Conservation (phyloP, 2,329 filamentous ascomycete species). For the Hypocrella siamensis region DNA sequence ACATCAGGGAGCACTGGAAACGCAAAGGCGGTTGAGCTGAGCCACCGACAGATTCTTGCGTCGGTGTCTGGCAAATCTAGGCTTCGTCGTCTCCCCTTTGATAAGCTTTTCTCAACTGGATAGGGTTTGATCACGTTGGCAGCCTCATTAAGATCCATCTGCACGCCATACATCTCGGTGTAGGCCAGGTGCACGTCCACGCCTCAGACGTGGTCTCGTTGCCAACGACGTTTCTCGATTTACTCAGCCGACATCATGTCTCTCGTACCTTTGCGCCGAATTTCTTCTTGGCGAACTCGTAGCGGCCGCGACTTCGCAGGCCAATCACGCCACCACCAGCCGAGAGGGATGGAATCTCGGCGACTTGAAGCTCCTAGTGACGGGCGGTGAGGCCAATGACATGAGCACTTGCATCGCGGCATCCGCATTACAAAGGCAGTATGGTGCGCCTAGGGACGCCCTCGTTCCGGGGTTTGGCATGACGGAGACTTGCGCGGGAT, state of each 20-base stretch:
- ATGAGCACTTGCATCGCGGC: constrained; percentile 14
- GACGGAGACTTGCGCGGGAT: constrained; percentile 37
- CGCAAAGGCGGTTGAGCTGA: constrained; percentile 31
- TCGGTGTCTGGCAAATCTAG: constrained; percentile 23
- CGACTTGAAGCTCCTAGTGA: constrained; percentile 16
- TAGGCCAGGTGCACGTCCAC: constrained; percentile 28
- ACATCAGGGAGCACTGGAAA: constrained; percentile 36
- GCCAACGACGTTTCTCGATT: constrained; percentile 22
- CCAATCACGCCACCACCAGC: background rate
- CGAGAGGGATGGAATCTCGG: constrained; percentile 7
- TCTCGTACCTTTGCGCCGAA: constrained; percentile 27
- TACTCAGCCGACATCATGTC: constrained; percentile 23
- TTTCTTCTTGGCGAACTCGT: constrained; percentile 16
- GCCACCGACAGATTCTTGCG: constrained; percentile 24
- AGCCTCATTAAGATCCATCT: constrained; percentile 35
- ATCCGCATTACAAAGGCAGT: constrained; percentile 12
- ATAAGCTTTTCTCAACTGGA: constrained; percentile 29
- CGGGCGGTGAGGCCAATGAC: constrained; percentile 30
- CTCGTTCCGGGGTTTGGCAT: constrained; percentile 29
- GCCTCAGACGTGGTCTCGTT: constrained; percentile 22
- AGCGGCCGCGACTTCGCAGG: background rate
- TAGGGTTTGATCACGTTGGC: constrained; percentile 37
- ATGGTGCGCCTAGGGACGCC: constrained; percentile 16
- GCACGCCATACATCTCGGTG: constrained; percentile 23
- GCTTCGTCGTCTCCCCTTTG: constrained; percentile 9